Evolutionary conservation across 2,329 filamentous ascomycete genomes (phyloP), one percentile per base, ranked within the genome.

Genomic region (Exophiala xenobiotica): DNA sequence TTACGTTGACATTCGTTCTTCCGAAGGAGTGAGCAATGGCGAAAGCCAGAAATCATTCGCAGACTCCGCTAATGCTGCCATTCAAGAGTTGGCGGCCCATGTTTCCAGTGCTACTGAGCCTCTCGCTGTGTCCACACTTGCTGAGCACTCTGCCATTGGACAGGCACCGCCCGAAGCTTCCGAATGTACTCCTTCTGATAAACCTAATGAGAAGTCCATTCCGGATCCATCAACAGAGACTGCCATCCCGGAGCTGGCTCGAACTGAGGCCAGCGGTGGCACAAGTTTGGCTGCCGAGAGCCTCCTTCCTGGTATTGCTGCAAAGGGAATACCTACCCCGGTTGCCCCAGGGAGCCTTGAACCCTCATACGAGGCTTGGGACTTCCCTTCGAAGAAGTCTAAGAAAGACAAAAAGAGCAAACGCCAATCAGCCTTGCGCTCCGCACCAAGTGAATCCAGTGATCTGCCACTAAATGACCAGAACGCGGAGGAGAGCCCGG

Each of bases 401-500:
- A 64, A 63, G 52, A 64, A 64, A 18, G 52, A 57, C 8, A 54
- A 58, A 38, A 45, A 54, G 37, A 51, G 18, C 31, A 35, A 35
- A 16, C 12, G 31, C n/a, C 31, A 14, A 3, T 35, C 31, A 35
- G 31, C 31, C 31, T 35, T 16, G 31, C 31, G 18, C n/a, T 3
- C 4, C 61, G 57, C 23, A 67, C 66, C 53, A 71, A 69, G 52
- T 62, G 64, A 33, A 44, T 38, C 26, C 61, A 26, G 53, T 55
- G 23, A 59, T 61, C 14, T 33, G 12, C 6, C 4, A 2, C 14
- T 20, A 16, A 33, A 37, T 9, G 33, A 6, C 3, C 31, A 35
- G 18, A 9, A 41, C n/a, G 24, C 16, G 2, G 42, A 43, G n/a
- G 12, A 9, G 26, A n/a, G n/a, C n/a, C n/a, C n/a, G n/a, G n/a